Percentiles rank a stretch among this genome's conserved stretches.
These are phyloP conservation scores for Xylariaceae sp. DNA, from an alignment of 2,329 filamentous ascomycete genomes.

Conservation along the genomic window DNA sequence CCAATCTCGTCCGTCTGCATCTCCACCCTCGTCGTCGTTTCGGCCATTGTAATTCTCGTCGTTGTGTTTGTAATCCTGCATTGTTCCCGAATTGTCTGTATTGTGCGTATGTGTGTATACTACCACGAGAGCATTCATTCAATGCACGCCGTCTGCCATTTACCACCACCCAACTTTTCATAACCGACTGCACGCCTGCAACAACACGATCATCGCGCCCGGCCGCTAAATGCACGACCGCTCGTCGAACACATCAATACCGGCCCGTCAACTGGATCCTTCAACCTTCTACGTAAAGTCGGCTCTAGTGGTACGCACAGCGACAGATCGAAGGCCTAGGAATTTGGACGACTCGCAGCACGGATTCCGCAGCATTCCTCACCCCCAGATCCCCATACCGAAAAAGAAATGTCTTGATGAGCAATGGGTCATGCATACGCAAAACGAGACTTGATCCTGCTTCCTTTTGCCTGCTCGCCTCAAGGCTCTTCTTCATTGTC, in stretches of 20 bases:
- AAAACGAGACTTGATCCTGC: slow-evolving; percentile 24
- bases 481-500: slow-evolving; percentile 33
- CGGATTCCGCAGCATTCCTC: slow-evolving; percentile 26
- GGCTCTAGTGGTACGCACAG: slow-evolving; percentile 9
- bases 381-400: slow-evolving; percentile 7
- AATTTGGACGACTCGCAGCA: slow-evolving; percentile 8
- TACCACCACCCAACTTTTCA: slow-evolving; percentile 4
- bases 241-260: slow-evolving; percentile 12
- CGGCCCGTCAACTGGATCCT: slow-evolving; percentile 6
- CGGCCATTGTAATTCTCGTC: slow-evolving; percentile 9
- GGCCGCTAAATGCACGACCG: slow-evolving; percentile 27
- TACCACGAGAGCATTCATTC: slow-evolving; percentile 20
- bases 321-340: not conserved
- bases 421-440: slow-evolving; percentile 33
- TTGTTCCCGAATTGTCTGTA: not conserved
- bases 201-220: slow-evolving; percentile 20
- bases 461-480: slow-evolving; percentile 29
- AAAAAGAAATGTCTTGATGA: slow-evolving; percentile 32
- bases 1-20: not conserved
- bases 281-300: slow-evolving; percentile 1
- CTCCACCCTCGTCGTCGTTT: not conserved
- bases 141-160: slow-evolving; percentile 17
- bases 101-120: slow-evolving; percentile 15
- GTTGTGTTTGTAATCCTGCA: slow-evolving; percentile 5
- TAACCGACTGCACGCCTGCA: slow-evolving; percentile 10